Base-by-base conservation (phyloP, 2,329 filamentous ascomycete species). In the Xylaria sp. region DNA sequence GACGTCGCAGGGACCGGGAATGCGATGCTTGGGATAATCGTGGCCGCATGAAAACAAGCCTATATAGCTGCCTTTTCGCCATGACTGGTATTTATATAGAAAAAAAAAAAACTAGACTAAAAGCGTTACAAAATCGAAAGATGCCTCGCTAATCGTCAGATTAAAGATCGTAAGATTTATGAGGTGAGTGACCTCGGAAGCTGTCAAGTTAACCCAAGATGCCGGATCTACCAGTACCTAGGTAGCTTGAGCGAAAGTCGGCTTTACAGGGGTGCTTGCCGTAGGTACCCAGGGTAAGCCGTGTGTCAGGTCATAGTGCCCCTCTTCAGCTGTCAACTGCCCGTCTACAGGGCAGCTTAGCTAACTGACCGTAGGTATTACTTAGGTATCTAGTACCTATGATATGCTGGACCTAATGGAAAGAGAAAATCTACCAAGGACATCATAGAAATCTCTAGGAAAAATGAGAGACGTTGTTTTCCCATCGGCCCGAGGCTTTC, bases 41-140 rank as follows among this genome's bases (percentile, higher is more conserved):
- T 60, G 72, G 69, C 44, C 76, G 75, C 63, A 70, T 68, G 16
- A 69, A 69, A 48, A 67, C 61, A 59, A 75, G 68, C 60, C 72
- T 74, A 60, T 64, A 62, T n/a, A 78, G 54, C 54, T 72, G 73
- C 57, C 71, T 65, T 57, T 69, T 75, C 51, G 74, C 73, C 76
- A 78, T 78, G 10, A 47, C 44, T 65, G 5, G n/a, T 29, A 29
- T 29, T n/a, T 67, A 44, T 58, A n/a, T 64, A 60, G 58, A 50
- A 50, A 54, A 55, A 32, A 1, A 35, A 21, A 48, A 21, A 42
- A 48, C 50, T 48, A 51, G 57, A 44, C 42, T 16, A 13, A 21
- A 48, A 25, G 35, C 32, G 23, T 40, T 27, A 10, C 54, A 47
- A 48, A 40, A 57, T 69, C 59, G 64, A 63, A 67, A 67, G 64